Base-by-base conservation (phyloP, 2,329 filamentous ascomycete genomes). In the Claviceps capensis region DNA sequence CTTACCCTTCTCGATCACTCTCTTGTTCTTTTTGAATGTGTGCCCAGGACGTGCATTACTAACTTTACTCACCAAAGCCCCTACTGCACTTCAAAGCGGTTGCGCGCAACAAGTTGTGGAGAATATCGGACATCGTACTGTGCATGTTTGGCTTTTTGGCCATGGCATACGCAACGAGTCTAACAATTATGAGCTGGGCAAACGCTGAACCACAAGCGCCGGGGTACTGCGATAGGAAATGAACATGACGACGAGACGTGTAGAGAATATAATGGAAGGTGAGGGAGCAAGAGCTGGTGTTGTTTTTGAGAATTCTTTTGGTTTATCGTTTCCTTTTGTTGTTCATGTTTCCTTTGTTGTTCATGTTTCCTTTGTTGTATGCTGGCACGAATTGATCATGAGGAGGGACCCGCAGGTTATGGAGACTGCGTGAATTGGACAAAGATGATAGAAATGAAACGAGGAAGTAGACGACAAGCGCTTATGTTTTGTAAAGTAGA, bases 121-220 rank as follows among this genome's bases (percentile, higher is more conserved):
- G 81, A 56, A 68, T 78, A 14, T 75, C 83, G 5, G 91, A 98
- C 61, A 73, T 96, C 42, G 58, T 73, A 0, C 80, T 98, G 38
- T 85, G 88, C 60, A 71, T 89, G 53, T 88, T 97, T 61, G 93
- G 93, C 7, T 70, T 90, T 50, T 67, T 89, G 17, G 88, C 88
- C 60, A 98, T 97, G 86, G 79, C 79, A 5, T 98, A 98, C 67
- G 95, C 93, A 0, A 97, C 93, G 0, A 75, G 78, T 38, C 72
- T 97, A 61, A 98, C 93, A 0, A 72, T 96, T 47, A 78, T 84
- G 63, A 94, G 86, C 67, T 98, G 93, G 94, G 80, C 86, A 6
- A 75, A 73, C 49, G 80, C 81, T 4, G 68, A 68, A 14, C 69
- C 72, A 14, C 65, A 64, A 53, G 60, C 67, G 7, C 77, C 78